Evolutionary conservation across 2,329 filamentous ascomycete genomes (phyloP).

Genomic region (Alternaria hordeiaustralica): DNA sequence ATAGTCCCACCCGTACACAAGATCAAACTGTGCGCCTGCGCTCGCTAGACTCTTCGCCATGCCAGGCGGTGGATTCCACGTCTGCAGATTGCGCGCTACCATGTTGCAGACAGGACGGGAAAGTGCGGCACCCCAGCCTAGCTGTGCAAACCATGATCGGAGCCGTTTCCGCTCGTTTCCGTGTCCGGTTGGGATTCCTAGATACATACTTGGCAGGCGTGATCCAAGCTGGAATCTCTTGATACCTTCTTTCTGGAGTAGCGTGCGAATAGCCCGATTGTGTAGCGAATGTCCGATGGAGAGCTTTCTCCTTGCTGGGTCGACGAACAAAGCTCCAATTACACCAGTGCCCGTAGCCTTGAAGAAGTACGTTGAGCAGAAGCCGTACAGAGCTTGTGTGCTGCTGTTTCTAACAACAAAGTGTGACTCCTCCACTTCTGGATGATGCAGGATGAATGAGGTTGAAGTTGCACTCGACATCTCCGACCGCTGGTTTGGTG

Average conservation of each 20-base stretch:
- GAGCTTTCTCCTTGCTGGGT: constrained; percentile 82
- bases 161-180: constrained; percentile 65
- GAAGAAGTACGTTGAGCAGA: constrained; percentile 86
- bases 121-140: constrained; percentile 81
- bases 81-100: constrained; percentile 72
- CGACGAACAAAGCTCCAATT: constrained; percentile 87
- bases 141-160: constrained; percentile 84
- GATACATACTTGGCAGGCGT: constrained; percentile 82
- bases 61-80: constrained; percentile 78
- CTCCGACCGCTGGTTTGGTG: constrained; percentile 71
- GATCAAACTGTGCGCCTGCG: constrained; percentile 78
- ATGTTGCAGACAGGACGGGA: constrained; percentile 73
- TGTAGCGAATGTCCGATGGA: constrained; percentile 92
- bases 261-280: constrained; percentile 77
- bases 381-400: constrained; percentile 88
- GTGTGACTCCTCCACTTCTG: constrained; percentile 78
- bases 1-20: constrained; percentile 81
- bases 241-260: constrained; percentile 74
- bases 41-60: constrained; percentile 75
- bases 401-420: constrained; percentile 95
- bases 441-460: constrained; percentile 76
- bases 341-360: constrained; percentile 73
- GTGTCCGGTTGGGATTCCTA: constrained; percentile 78
- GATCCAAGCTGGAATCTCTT: constrained; percentile 83
- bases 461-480: constrained; percentile 72